Base-by-base conservation (phyloP, 768 basidiomycete genomes). In the Lactarius evosmus region DNA sequence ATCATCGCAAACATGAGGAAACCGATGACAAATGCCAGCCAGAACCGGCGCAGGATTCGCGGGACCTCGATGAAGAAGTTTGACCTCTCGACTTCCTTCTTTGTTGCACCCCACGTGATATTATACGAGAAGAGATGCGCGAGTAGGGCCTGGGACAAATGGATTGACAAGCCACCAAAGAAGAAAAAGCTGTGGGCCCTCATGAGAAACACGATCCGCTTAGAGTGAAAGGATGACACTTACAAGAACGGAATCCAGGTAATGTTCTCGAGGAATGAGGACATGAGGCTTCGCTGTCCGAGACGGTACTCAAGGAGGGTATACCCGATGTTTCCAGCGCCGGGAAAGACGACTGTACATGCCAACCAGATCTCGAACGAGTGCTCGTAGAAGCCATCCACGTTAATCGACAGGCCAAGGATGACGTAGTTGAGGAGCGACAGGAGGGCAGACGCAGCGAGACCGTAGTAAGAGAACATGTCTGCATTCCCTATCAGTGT, bases 31-130 rank as follows among this genome's bases (percentile, higher is more conserved):
- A 91, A 79, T 49, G 83, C 82, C 53, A 84, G 70, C 80, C 88
- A 86, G 77, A 91, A 95, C 4, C 92, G 87, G 67, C 85, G 85
- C 71, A 88, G 77, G 72, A 95, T 93, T 61, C 84, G 83, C 1
- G 94, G 94, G 14, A 94, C 85, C 74, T 96, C 93, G 60, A 89
- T 83, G 83, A 90, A 94, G 79, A 96, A 94, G 72, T 94, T 95
- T 6, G 89, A 91, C 54, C 84, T 81, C 74, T 94, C 88, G 44
- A 95, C 91, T 74, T 91, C 89, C 82, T 93, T 94, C 69, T 83
- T 80, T 7, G 85, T 86, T 34, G 84, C 79, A 5, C 78, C 77
- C 85, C 85, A 86, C 14, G 74, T 75, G 71, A 83, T 80, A 71
- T 86, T 79, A 68, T 83, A 86, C 38, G 83, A 82, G 70, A 84